Percentiles rank a stretch among this genome's conserved stretches.
Evolutionary conservation across 2,329 filamentous ascomycete genomes (phyloP).

Genomic region (Fusarium longipes): DNA sequence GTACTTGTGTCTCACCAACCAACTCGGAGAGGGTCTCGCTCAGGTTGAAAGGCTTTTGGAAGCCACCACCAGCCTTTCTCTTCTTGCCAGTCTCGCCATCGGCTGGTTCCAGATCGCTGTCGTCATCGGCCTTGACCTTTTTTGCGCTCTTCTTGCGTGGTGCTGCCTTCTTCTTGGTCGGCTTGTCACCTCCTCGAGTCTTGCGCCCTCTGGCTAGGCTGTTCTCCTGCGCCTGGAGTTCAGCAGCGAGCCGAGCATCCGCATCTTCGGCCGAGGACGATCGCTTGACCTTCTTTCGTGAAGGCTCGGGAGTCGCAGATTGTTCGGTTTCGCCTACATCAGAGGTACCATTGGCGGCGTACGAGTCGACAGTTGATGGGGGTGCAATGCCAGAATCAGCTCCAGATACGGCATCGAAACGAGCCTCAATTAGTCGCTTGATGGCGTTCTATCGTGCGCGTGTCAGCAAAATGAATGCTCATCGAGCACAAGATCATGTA

Average conservation of each 20-base stretch:
- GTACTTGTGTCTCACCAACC: conserved; percentile 74
- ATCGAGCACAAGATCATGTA: background rate
- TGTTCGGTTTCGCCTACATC: conserved; percentile 60
- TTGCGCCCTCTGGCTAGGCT: conserved; percentile 72
- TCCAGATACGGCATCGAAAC: conserved; percentile 76
- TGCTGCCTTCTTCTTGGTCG: conserved; percentile 69
- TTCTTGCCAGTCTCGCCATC: conserved; percentile 67
- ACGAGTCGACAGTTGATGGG: conserved; percentile 51
- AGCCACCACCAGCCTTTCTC: conserved; percentile 89
- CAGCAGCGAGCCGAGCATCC: conserved; percentile 87
- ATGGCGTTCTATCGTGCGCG: conserved; percentile 64
- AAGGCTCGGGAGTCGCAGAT: conserved; percentile 59
- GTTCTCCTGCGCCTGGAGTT: conserved; percentile 94
- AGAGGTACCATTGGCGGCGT: conserved; percentile 50
- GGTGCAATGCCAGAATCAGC: conserved; percentile 60
- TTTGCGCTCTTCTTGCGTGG: conserved; percentile 79
- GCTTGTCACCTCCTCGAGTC: conserved; percentile 78
- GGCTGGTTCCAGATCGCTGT: conserved; percentile 78
- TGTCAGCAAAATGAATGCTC: conserved; percentile 5
- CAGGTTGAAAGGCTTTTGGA: conserved; percentile 86
- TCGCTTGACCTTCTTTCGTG: conserved; percentile 75
- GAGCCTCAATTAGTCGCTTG: conserved; percentile 77
- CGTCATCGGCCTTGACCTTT: conserved; percentile 81
- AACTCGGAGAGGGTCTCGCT: conserved; percentile 76
- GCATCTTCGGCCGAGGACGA: conserved; percentile 72